Conservation (phyloP, 805 yeast genomes). For the Starmera caribaea region DNA sequence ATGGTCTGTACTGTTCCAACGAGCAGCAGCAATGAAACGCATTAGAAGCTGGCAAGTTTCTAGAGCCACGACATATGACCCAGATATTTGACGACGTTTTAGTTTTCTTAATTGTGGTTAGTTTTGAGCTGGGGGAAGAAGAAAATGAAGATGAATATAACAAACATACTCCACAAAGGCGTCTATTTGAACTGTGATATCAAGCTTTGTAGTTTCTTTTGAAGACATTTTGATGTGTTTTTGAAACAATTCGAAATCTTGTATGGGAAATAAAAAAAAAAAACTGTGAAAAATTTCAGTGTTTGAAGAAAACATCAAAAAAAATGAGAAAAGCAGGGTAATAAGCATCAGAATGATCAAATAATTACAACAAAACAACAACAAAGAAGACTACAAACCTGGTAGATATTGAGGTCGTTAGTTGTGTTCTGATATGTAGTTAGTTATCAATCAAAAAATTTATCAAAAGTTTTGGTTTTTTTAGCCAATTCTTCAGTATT, state of each 20-base stretch:
- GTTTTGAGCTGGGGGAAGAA: neutral
- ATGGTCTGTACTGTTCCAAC: conserved; percentile 77
- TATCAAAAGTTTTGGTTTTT: no score
- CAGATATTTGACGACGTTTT: conserved; percentile 76
- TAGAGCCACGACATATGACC: conserved; percentile 74
- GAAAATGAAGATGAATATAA: neutral
- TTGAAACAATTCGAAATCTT: neutral
- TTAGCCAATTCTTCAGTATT: no score
- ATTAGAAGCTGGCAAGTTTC: conserved; percentile 81
- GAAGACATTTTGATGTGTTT: conserved; percentile 7
- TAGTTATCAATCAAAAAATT: no score
- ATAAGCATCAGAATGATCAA: no score
- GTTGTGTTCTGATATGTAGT: no score
- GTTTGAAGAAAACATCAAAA: neutral
- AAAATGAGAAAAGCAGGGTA: neutral
- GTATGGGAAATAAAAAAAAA: no score
- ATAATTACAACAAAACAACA: no score
- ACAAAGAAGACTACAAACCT: no score
- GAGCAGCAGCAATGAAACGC: conserved; percentile 79
- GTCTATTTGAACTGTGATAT: conserved; percentile 31
- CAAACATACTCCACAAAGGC: conserved; percentile 28
- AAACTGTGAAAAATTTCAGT: neutral
- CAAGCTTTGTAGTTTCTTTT: conserved; percentile 12
- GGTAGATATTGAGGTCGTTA: no score
- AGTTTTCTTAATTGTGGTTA: conserved; percentile 28